Percentiles rank a stretch among this genome's conserved stretches.
phyloP scores from a whole-genome alignment of 768 basidiomycete species.

The Gymnopilus junonius region DNA sequence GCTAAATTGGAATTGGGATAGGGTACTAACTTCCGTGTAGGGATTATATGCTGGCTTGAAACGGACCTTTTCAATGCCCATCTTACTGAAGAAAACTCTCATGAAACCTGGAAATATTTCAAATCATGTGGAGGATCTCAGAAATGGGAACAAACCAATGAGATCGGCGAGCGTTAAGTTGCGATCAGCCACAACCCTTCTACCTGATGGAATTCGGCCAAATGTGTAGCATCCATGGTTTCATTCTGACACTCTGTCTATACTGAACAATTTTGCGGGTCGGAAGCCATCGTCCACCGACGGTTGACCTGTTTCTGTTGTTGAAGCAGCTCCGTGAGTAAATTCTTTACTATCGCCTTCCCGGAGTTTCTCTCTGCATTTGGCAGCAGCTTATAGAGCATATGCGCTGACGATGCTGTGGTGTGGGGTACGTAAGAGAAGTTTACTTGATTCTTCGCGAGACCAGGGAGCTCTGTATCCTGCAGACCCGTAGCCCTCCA shows the following conservation, averaged over 20 bases:
- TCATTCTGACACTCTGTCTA: conserved; percentile 98
- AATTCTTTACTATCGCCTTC: conserved; percentile 47
- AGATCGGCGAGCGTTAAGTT: conserved; percentile 92
- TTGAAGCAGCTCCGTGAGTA: conserved; percentile 39
- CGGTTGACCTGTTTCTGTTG: conserved; percentile 24
- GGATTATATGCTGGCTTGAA: conserved; percentile 99
- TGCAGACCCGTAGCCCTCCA: conserved; percentile 87
- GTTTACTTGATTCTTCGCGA: conserved; percentile 87
- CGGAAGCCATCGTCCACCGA: conserved; percentile 73
- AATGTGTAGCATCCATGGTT: conserved; percentile 96
- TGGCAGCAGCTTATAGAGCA: conserved; percentile 92
- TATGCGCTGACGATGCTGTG: conserved; percentile 90
- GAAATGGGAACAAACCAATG: conserved; percentile 63
- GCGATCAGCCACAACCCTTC: conserved; percentile 98
- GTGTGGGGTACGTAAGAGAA: conserved; percentile 97
- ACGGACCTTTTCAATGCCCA: conserved; percentile 91
- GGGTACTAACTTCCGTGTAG: conserved; percentile 79
- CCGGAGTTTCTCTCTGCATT: conserved; percentile 64
- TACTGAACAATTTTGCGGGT: conserved; percentile 94
- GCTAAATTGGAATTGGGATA: background rate
- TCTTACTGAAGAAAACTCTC: conserved; percentile 97
- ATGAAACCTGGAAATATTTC: conserved; percentile 76
- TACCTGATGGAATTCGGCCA: conserved; percentile 99
- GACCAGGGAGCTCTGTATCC: conserved; percentile 99
- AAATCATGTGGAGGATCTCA: background rate